Percentiles rank a stretch among this genome's conserved stretches.
These are phyloP conservation scores for Microdochium nivale DNA, from an alignment of 2,329 filamentous ascomycete species.

Conservation along the genomic window DNA sequence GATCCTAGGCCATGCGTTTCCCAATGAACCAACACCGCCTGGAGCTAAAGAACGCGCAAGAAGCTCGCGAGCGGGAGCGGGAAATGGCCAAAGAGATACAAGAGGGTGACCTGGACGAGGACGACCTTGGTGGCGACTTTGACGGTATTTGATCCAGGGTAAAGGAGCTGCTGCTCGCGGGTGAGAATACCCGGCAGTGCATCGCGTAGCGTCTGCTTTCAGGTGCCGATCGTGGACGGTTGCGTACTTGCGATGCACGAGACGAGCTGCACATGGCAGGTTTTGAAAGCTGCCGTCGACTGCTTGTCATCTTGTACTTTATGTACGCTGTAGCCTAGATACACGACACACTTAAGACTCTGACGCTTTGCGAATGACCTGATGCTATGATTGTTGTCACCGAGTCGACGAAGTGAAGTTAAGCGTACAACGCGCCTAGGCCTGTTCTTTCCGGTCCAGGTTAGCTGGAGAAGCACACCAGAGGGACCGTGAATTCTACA, in stretches of 20 bases:
- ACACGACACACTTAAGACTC: neutral
- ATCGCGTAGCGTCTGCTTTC: neutral
- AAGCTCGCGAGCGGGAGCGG: constrained; percentile 91
- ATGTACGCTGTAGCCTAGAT: neutral
- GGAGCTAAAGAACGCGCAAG: constrained; percentile 95
- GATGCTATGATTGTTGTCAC: no score
- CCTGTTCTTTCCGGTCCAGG: no score
- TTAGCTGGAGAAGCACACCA: no score
- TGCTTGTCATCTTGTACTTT: neutral
- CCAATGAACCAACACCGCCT: constrained; percentile 98
- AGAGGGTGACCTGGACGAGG: constrained; percentile 93
- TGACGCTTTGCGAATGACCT: neutral
- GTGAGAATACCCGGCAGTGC: neutral
- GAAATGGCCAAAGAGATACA: constrained; percentile 99
- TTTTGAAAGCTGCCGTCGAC: neutral
- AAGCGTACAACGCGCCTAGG: no score
- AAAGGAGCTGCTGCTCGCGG: neutral
- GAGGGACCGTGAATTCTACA: no score
- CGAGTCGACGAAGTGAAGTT: no score
- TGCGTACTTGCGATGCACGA: neutral
- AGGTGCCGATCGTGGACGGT: neutral
- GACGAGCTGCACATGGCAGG: neutral
- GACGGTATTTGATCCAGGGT: constrained; percentile 66
- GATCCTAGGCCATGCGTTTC: constrained; percentile 81
- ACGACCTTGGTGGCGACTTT: constrained; percentile 91